Base-by-base conservation (phyloP, 2,329 filamentous ascomycete genomes). In the Cordyceps fumosorosea region DNA sequence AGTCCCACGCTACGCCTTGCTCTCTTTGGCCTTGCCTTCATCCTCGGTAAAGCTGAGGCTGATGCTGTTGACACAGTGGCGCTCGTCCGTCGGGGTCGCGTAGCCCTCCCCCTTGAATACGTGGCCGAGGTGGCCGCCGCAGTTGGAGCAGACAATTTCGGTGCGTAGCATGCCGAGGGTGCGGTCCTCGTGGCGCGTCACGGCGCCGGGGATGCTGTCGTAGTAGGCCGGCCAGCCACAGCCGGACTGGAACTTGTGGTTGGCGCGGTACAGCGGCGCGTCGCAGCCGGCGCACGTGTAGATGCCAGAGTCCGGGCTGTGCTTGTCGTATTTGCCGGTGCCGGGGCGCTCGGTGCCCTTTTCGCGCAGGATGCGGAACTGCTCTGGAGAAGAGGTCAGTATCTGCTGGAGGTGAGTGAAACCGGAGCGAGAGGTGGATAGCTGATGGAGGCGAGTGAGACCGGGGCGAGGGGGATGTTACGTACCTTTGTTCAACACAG, bases 181-280 rank as follows among this genome's bases (percentile, higher is more conserved):
- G 54, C 77, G 79, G 75, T 99, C 95, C 66, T 86, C 85, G 70
- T 93, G 89, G 65, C 93, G 82, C 42, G 85, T 90, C 14, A 99
- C 91, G 0, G 93, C 93, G 2, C 92, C 93, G 0, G 95, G 93
- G 57, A 99, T 85, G 67, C 89, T 93, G 76, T 99, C 95, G 73
- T 93, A 99, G 77, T 98, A 99, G 14, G 95, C 95, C 0, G 95
- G 95, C 95, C 95, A 99, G 64, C 95, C 95, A 76, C 95, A 99
- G 48, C 92, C 91, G 20, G 90, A 96, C 75, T 90, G 90, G 83
- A 99, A 99, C 76, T 99, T 99, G 77, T 96, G 93, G 65, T 83
- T 83, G 32, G 95, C 93, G 75, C 88, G 93, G 84, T 99, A 99
- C 20, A 99, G 85, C 5, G 95, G 93, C 8, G 92, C 84, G 32